Percentiles rank a stretch among this genome's conserved stretches.
Conservation (phyloP, 441 rosid species). For the Pelargonium cotyledonis region DNA sequence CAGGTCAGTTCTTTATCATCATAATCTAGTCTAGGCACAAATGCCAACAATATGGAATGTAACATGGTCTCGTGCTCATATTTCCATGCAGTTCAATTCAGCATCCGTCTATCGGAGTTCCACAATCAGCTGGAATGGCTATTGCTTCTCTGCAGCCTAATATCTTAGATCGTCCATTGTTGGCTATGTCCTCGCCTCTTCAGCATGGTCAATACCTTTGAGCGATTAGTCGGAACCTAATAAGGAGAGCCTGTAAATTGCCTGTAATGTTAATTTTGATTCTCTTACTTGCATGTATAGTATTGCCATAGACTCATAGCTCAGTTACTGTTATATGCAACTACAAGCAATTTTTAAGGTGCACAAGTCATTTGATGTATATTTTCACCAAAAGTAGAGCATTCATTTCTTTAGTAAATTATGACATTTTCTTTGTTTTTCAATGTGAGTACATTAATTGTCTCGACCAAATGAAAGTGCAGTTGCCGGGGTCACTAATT, state of each 20-base stretch:
- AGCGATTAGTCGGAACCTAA: conserved; percentile 20
- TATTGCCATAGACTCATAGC: conserved; percentile 11
- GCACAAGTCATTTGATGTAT: conserved; percentile 13
- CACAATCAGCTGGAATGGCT: conserved; percentile 60
- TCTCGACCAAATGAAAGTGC: neutral
- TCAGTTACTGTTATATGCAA: conserved; percentile 16
- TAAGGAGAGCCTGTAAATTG: conserved; percentile 25
- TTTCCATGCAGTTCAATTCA: conserved; percentile 53
- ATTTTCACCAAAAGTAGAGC: neutral
- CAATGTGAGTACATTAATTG: neutral
- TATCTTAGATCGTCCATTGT: conserved; percentile 49
- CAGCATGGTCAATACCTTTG: conserved; percentile 64
- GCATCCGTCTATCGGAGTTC: conserved; percentile 55
- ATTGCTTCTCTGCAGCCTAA: conserved; percentile 54
- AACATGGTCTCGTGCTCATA: neutral
- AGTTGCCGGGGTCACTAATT: neutral
- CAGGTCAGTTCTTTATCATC: conserved; percentile 41
- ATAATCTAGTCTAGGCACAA: neutral
- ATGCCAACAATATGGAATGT: neutral
- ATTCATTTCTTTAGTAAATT: neutral
- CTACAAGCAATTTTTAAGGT: conserved; percentile 12
- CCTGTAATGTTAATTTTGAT: conserved; percentile 23
- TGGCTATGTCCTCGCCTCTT: conserved; percentile 64
- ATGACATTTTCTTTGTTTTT: neutral
- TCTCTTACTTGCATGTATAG: conserved; percentile 18